A percentile compares a stretch with the other conserved stretches of the same genome.
These are phyloP conservation scores for Termitomyces heimii DNA, from an alignment of 768 basidiomycete species.

Conservation along the genomic window DNA sequence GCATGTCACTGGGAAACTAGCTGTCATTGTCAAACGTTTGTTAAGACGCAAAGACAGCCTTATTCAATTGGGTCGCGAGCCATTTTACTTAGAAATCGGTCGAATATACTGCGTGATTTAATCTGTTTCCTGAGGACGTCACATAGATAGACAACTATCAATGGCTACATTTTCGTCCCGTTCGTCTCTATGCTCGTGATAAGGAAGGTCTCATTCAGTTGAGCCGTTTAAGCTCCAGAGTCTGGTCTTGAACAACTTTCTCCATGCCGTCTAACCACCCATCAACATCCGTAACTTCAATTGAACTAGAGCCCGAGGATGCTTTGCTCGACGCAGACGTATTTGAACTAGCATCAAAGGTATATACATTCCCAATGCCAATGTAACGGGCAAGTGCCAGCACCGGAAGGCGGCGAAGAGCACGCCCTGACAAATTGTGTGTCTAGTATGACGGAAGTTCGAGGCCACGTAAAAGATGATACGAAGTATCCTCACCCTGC, in stretches of 20 bases:
- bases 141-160: background rate
- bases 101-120: background rate
- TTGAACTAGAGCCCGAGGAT: background rate
- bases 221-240: conserved; percentile 45
- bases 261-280: conserved; percentile 86
- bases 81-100: background rate
- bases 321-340: background rate
- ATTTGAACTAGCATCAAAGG: background rate
- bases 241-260: conserved; percentile 58
- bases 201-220: conserved; percentile 11
- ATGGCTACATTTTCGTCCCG: background rate
- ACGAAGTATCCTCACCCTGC: conserved; percentile 54
- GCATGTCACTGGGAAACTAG: no score
- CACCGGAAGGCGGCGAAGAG: conserved; percentile 89
- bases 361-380: conserved; percentile 36
- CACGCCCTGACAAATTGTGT: conserved; percentile 88
- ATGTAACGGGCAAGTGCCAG: conserved; percentile 86
- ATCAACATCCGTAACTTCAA: conserved; percentile 41
- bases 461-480: background rate
- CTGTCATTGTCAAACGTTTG: no score
- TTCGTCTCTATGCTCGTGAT: background rate
- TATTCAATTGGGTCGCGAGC: background rate
- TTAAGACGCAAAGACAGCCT: background rate
- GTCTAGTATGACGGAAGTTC: conserved; percentile 28
- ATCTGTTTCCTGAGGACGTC: background rate